Percentiles rank a stretch among this genome's conserved stretches.
Conservation (phyloP, 1,139 yeast species). For the Candida pseudoviswanathii region DNA sequence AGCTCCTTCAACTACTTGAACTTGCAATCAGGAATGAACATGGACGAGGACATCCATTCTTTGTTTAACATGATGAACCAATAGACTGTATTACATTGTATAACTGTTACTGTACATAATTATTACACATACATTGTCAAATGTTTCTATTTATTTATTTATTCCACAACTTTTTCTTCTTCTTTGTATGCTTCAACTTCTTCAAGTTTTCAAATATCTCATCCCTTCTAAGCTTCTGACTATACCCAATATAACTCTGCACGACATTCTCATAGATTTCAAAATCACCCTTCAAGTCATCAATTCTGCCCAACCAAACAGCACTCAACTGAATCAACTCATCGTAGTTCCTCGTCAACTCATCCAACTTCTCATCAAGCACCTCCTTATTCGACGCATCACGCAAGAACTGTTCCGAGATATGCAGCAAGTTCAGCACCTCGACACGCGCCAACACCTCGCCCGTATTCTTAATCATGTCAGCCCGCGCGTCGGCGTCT, state of each 20-base stretch:
- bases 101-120: slow-evolving; percentile 1
- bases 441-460: slow-evolving; percentile 35
- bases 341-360: slow-evolving; percentile 29
- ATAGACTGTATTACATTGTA: background rate
- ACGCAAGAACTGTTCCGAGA: slow-evolving; percentile 22
- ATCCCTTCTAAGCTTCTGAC: slow-evolving; percentile 57
- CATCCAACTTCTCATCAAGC: slow-evolving; percentile 28
- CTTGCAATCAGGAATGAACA: slow-evolving; percentile 42
- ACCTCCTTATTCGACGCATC: slow-evolving; percentile 14
- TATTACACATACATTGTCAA: background rate
- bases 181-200: slow-evolving; percentile 24
- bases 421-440: slow-evolving; percentile 38
- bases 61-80: slow-evolving; percentile 30
- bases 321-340: slow-evolving; percentile 40
- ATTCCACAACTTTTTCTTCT: slow-evolving; percentile 18
- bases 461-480: slow-evolving; percentile 24
- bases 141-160: background rate
- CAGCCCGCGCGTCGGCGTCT: slow-evolving; percentile 21
- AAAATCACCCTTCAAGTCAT: slow-evolving; percentile 51
- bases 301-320: slow-evolving; percentile 50
- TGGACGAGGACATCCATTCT: slow-evolving; percentile 37
- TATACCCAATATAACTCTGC: slow-evolving; percentile 70
- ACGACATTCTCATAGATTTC: slow-evolving; percentile 71
- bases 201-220: slow-evolving; percentile 46
- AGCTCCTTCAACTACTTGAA: slow-evolving; percentile 49